phyloP scores from a whole-genome alignment of 73 alveolate species.

The Paraurostyla sp. region DNA sequence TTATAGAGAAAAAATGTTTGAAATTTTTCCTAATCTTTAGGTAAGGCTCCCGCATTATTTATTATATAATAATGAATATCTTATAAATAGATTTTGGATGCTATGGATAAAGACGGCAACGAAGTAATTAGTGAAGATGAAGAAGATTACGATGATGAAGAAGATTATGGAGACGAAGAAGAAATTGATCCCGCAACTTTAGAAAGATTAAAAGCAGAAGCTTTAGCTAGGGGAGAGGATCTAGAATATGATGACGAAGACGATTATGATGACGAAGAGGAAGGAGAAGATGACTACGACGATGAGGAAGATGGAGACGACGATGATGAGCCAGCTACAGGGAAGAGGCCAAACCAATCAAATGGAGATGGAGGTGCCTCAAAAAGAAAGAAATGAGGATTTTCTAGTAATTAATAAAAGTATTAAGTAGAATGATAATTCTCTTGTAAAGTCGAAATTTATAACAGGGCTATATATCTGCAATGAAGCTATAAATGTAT shows the following conservation, averaged over 20 bases:
- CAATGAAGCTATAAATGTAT: no score
- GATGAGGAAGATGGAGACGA: conserved; percentile 41
- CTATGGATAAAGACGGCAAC: conserved; percentile 36
- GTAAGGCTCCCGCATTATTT: conserved; percentile 6
- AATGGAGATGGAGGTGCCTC: conserved; percentile 3
- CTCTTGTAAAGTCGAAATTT: no score
- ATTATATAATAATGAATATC: background rate
- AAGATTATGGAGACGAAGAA: conserved; percentile 38
- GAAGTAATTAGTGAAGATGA: conserved; percentile 60
- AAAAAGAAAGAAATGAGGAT: conserved; percentile 32
- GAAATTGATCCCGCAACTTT: conserved; percentile 21
- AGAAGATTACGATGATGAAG: conserved; percentile 43
- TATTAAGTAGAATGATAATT: no score
- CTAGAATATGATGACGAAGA: conserved; percentile 52
- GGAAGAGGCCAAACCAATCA: background rate
- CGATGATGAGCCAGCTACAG: background rate
- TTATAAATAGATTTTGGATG: conserved; percentile 47
- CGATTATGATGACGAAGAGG: conserved; percentile 22
- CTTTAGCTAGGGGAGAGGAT: background rate
- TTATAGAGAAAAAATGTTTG: conserved; percentile 39
- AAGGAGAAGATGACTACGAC: conserved; percentile 35
- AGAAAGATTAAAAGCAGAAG: conserved; percentile 9
- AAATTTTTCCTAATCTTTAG: conserved; percentile 28
- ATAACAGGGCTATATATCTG: no score
- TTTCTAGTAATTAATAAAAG: no score